Percentiles rank a stretch among this genome's conserved stretches.
Conservation (phyloP, 371 early-diverging fungal genomes). For the Apophysomyces elegans region DNA sequence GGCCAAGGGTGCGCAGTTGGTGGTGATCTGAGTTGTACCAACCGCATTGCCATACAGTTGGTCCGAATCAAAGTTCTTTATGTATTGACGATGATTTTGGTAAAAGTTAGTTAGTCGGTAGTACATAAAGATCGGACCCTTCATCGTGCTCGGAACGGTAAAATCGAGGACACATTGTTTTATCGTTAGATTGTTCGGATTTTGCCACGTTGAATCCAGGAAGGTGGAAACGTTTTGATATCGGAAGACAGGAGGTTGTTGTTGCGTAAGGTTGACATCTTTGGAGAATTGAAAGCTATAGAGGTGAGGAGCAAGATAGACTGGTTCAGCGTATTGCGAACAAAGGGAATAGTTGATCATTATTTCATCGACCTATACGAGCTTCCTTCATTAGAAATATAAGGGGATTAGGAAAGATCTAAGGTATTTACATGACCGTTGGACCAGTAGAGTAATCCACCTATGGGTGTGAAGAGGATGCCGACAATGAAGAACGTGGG, state of each 20-base stretch:
- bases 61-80: constrained; percentile 84
- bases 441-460: constrained; percentile 81
- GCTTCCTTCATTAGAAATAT: neutral
- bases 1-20: constrained; percentile 63
- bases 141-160: constrained; percentile 68
- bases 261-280: constrained; percentile 11
- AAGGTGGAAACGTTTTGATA: constrained; percentile 36
- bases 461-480: constrained; percentile 90
- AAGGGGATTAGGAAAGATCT: neutral
- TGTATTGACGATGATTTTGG: constrained; percentile 98
- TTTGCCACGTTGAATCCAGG: constrained; percentile 35
- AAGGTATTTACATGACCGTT: constrained; percentile 61
- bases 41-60: constrained; percentile 79
- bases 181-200: constrained; percentile 46
- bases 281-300: constrained; percentile 30
- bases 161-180: constrained; percentile 81
- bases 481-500: constrained; percentile 93
- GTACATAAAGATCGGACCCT: constrained; percentile 88
- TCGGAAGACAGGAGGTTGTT: constrained; percentile 41
- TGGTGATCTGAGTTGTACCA: constrained; percentile 15
- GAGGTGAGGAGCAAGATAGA: constrained; percentile 28
- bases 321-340: constrained; percentile 40
- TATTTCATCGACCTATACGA: constrained; percentile 71
- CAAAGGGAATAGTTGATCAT: constrained; percentile 93
- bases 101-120: constrained; percentile 97